phyloP scores from a whole-genome alignment of 2,329 filamentous ascomycete genomes.

The Biscogniauxia mediterranea region DNA sequence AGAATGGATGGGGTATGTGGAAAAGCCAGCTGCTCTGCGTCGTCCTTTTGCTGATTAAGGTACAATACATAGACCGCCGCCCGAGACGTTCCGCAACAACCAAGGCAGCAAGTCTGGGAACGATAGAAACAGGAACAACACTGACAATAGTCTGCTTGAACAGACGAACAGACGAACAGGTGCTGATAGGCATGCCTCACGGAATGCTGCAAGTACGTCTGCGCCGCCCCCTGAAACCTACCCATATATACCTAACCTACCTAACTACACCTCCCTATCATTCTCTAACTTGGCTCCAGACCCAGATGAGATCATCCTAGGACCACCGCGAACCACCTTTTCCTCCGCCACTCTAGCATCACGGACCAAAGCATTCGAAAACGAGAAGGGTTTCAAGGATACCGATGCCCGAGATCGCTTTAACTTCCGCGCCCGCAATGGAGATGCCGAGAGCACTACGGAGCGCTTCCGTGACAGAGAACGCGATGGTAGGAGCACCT shows the following conservation, averaged over 20 bases:
- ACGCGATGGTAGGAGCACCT: constrained; percentile 44
- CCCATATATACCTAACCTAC: constrained; percentile 10
- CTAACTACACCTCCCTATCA: constrained; percentile 7
- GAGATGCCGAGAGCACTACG: constrained; percentile 43
- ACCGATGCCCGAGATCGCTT: constrained; percentile 57
- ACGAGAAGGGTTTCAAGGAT: constrained; percentile 48
- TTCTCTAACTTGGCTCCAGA: constrained; percentile 43
- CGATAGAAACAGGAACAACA: constrained; percentile 44
- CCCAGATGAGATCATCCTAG: constrained; percentile 80
- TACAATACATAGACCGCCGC: constrained; percentile 38
- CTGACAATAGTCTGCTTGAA: constrained; percentile 46
- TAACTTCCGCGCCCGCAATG: constrained; percentile 53
- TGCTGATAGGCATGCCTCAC: constrained; percentile 53
- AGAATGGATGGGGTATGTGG: constrained; percentile 91
- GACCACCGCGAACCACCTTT: constrained; percentile 80
- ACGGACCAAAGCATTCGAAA: constrained; percentile 36
- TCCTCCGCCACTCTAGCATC: constrained; percentile 65
- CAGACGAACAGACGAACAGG: constrained; percentile 51
- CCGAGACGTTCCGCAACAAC: constrained; percentile 45
- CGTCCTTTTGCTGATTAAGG: constrained; percentile 13
- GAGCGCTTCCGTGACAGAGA: constrained; percentile 38
- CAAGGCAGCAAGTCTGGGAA: constrained; percentile 39
- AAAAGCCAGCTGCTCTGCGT: constrained; percentile 1
- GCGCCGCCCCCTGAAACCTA: constrained; percentile 5
- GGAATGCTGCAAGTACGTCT: constrained; percentile 56